phyloP scores from a whole-genome alignment of 495 filamentous ascomycete genomes.

The Symbiotaphrina buchneri region DNA sequence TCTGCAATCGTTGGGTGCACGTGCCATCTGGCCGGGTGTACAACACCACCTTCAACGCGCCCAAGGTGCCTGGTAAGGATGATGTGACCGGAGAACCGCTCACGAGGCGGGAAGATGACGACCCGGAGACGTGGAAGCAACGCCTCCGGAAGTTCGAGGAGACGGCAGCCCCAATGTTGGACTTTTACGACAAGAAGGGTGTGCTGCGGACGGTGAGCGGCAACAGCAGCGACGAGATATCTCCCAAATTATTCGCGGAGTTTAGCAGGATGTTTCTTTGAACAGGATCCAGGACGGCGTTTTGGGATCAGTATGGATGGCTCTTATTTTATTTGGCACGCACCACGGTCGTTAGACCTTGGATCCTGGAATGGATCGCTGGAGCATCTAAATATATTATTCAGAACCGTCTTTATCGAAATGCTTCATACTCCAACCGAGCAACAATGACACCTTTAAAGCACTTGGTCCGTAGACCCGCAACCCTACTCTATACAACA shows the following conservation, averaged over 20 bases:
- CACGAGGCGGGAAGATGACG: slow-evolving; percentile 66
- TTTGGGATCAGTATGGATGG: not conserved
- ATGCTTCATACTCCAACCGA: no score
- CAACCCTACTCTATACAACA: no score
- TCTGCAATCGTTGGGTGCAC: slow-evolving; percentile 83
- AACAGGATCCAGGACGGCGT: not conserved
- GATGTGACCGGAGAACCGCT: slow-evolving; percentile 81
- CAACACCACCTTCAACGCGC: slow-evolving; percentile 79
- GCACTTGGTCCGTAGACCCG: no score
- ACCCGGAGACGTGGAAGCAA: slow-evolving; percentile 60
- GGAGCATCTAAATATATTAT: no score
- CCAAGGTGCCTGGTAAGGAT: slow-evolving; percentile 59
- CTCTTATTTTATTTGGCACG: no score
- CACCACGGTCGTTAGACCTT: no score
- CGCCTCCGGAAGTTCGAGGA: slow-evolving; percentile 69
- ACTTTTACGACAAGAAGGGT: slow-evolving; percentile 74
- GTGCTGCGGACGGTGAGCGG: slow-evolving; percentile 76
- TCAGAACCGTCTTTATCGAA: no score
- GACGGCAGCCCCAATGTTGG: slow-evolving; percentile 60
- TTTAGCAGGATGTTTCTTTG: slow-evolving; percentile 47
- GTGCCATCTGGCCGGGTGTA: slow-evolving; percentile 80
- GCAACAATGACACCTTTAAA: no score
- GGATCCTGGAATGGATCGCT: no score
- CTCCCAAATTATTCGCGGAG: slow-evolving; percentile 58
- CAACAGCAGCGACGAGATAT: slow-evolving; percentile 83